Percentiles rank a stretch among this genome's conserved stretches.
These are phyloP conservation scores for Penstemon newberryi DNA, from an alignment of 257 asterid species.

Conservation along the genomic window DNA sequence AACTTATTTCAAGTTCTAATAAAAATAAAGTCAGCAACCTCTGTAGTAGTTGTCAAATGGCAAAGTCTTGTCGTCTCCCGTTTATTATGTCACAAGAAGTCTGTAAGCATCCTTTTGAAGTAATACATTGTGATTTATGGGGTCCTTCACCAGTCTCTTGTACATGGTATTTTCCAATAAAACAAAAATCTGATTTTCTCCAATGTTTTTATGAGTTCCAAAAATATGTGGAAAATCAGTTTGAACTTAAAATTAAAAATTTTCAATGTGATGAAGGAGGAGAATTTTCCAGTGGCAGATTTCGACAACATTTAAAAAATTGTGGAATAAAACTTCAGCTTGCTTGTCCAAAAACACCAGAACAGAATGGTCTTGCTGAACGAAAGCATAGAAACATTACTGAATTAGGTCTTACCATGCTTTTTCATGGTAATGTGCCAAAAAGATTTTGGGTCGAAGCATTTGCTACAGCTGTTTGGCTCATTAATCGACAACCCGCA, in stretches of 20 bases:
- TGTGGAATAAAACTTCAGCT: not conserved
- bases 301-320: not conserved
- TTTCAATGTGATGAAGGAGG: not conserved
- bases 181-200: not conserved
- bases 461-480: too few species aligned
- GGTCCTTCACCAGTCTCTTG: not conserved
- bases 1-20: too few species aligned
- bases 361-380: too few species aligned
- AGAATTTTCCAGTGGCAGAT: not conserved
- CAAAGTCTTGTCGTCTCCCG: not conserved
- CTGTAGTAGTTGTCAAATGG: too few species aligned
- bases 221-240: not conserved
- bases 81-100: not conserved
- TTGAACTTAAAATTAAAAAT: not conserved
- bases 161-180: not conserved
- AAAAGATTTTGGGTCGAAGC: too few species aligned
- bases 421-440: not conserved
- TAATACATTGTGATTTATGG: not conserved
- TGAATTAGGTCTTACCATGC: not conserved
- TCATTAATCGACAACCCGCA: too few species aligned
- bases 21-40: too few species aligned
- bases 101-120: too few species aligned
- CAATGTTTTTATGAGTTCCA: not conserved
- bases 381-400: not conserved
- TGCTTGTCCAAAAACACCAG: too few species aligned